Conservation (phyloP, 345 rosid species). For the Euphorbia lathyris region DNA sequence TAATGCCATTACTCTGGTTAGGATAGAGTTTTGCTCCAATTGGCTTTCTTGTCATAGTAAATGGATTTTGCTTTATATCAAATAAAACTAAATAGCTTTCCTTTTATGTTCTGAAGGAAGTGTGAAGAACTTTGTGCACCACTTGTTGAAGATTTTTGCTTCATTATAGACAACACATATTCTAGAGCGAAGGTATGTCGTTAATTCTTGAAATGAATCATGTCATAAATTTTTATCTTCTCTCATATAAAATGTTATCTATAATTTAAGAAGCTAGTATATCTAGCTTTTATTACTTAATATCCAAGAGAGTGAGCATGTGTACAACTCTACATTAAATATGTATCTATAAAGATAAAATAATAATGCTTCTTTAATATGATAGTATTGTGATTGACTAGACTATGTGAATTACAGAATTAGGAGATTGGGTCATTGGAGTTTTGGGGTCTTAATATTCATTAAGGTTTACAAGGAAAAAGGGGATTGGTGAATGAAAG, state of each 20-base stretch:
- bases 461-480: neutral
- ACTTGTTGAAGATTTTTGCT: conserved; percentile 82
- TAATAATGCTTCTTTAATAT: too few species aligned
- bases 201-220: neutral
- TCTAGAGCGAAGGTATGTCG: conserved; percentile 57
- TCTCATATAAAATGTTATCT: neutral
- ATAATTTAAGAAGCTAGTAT: neutral
- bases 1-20: neutral
- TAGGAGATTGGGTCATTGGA: neutral
- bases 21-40: neutral
- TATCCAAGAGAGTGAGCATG: neutral
- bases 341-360: too few species aligned
- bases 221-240: neutral
- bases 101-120: conserved; percentile 45
- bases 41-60: conserved; percentile 1
- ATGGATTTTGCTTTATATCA: conserved; percentile 11
- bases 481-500: neutral
- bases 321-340: too few species aligned
- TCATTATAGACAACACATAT: conserved; percentile 87
- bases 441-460: neutral
- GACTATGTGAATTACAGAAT: neutral
- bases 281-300: neutral
- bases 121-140: conserved; percentile 90
- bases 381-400: neutral
- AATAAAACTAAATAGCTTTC: conserved; percentile 14